These are phyloP conservation scores for Penicillium sp. DNA, from an alignment of 2,329 filamentous ascomycete species.

Conservation along the genomic window DNA sequence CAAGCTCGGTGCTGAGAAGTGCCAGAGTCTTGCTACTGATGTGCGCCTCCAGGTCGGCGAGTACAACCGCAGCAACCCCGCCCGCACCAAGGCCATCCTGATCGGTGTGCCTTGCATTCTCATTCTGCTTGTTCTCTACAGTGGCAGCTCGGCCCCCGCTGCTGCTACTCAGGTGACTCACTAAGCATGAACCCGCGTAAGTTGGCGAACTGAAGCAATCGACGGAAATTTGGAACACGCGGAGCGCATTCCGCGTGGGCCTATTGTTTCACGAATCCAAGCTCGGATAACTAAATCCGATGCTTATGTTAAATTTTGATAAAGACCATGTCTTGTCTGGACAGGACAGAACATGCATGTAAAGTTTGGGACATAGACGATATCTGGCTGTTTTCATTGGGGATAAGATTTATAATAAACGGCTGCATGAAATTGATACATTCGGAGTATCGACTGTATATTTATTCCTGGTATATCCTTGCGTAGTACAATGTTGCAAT, in stretches of 20 bases:
- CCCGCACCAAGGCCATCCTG: slow-evolving; percentile 19
- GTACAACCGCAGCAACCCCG: slow-evolving; percentile 25
- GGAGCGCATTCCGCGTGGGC: not conserved
- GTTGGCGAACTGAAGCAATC: slow-evolving; percentile 3
- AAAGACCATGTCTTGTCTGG: slow-evolving; percentile 18
- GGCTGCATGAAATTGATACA: slow-evolving; percentile 8
- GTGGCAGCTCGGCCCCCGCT: slow-evolving; percentile 15
- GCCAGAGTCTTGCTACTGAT: slow-evolving; percentile 52
- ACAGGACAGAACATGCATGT: slow-evolving; percentile 20
- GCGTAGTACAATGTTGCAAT: not conserved
- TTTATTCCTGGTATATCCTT: not conserved
- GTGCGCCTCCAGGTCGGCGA: slow-evolving; percentile 37
- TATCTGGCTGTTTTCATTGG: not conserved
- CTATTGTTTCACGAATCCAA: slow-evolving; percentile 8
- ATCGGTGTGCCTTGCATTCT: slow-evolving; percentile 17
- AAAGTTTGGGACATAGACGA: slow-evolving; percentile 25
- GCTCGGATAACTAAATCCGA: slow-evolving; percentile 1
- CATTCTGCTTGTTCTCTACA: slow-evolving; percentile 22
- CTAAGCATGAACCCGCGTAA: slow-evolving; percentile 7
- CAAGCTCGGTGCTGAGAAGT: slow-evolving; percentile 57
- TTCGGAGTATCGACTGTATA: not conserved
- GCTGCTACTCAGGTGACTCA: slow-evolving; percentile 13
- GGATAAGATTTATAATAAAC: slow-evolving; percentile 8
- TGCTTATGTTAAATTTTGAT: slow-evolving; percentile 17
- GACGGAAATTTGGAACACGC: slow-evolving; percentile 1